Conservation (phyloP, 108 stramenopile species). For the Nannochloropsis gaditana region DNA sequence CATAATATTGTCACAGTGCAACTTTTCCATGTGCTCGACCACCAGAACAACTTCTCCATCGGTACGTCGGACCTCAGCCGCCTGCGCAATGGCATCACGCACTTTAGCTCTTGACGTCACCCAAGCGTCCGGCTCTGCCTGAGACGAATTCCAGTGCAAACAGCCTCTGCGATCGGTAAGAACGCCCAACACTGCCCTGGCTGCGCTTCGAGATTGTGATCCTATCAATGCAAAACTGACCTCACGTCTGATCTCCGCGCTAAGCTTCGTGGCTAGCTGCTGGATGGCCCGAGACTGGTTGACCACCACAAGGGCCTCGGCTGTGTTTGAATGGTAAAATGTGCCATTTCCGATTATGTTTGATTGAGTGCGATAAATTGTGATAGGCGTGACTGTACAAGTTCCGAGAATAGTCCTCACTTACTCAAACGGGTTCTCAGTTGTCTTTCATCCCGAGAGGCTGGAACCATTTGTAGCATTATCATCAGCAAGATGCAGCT, state of each 20-base stretch:
- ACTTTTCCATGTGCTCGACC: neutral
- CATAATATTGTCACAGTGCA: neutral
- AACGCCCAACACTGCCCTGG: neutral
- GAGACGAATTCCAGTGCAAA: neutral
- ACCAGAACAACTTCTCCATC: neutral
- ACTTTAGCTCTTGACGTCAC: neutral
- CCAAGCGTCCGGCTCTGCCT: neutral
- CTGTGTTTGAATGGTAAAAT: neutral
- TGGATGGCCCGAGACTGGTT: conserved; percentile 8
- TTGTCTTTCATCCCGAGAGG: conserved; percentile 1
- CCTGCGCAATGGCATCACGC: neutral
- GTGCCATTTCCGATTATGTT: no score
- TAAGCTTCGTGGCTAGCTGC: neutral
- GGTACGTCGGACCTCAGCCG: neutral
- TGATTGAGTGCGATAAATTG: no score
- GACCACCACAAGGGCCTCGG: neutral
- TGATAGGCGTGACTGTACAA: no score
- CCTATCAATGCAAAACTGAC: neutral
- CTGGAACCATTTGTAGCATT: neutral
- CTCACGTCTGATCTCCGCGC: neutral
- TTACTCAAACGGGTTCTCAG: conserved; percentile 4
- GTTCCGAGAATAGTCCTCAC: neutral
- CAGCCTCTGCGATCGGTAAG: neutral
- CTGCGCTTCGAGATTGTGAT: neutral
- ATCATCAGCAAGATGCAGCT: neutral